A percentile compares a stretch with the other conserved stretches of the same genome.
phyloP scores from a whole-genome alignment of 208 protist species.

The Borovskyia barvae region DNA sequence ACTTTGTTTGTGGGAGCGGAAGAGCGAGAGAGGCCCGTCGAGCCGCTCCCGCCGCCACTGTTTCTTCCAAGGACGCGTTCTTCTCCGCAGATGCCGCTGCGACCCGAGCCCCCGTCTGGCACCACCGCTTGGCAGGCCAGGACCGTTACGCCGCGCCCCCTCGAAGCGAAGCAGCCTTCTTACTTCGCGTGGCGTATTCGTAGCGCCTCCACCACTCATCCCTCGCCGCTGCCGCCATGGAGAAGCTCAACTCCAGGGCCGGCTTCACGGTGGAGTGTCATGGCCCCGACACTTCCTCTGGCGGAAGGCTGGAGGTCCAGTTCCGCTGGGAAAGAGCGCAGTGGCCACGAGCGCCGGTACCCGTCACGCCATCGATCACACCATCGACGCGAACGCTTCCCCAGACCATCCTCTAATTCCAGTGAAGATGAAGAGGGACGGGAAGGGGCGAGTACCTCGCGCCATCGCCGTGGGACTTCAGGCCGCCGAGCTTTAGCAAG shows the following conservation, averaged over 20 bases:
- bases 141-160: too few relatives aligned
- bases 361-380: slow-evolving; percentile 8
- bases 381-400: neutral
- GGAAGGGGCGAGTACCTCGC: neutral
- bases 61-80: slow-evolving; percentile 17
- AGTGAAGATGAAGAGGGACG: neutral
- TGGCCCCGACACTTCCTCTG: too few relatives aligned
- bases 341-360: neutral
- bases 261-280: too few relatives aligned
- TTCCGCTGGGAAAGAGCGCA: neutral
- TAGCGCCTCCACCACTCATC: too few relatives aligned
- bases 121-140: neutral
- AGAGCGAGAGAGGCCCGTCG: neutral
- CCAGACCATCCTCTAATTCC: neutral
- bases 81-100: neutral
- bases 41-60: slow-evolving; percentile 15
- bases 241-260: too few relatives aligned
- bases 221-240: too few relatives aligned
- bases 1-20: neutral
- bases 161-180: too few relatives aligned
- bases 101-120: neutral
- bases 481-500: too few relatives aligned
- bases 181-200: too few relatives aligned
- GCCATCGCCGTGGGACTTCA: too few relatives aligned
- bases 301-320: neutral